Evolutionary conservation across 2,329 filamentous ascomycete species (phyloP).

Genomic region (Sporothrix luriei): DNA sequence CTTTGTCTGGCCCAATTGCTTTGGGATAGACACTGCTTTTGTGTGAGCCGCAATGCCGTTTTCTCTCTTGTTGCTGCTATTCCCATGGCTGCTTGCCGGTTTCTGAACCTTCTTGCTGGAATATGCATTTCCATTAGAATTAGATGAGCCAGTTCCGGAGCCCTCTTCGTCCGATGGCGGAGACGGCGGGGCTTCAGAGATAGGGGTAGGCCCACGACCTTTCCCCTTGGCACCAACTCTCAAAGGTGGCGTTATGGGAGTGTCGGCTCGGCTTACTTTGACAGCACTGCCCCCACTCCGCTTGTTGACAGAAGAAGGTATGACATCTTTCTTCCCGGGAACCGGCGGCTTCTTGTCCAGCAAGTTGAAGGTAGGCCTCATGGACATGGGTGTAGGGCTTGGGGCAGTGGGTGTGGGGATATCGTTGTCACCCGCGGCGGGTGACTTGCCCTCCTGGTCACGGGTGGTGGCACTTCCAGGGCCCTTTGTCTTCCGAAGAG

Average conservation of each 20-base stretch:
- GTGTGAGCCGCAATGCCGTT: not conserved
- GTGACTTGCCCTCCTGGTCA: not conserved
- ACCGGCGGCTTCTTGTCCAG: slow-evolving; percentile 36
- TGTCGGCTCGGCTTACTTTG: not conserved
- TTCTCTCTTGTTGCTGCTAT: not conserved
- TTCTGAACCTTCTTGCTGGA: not conserved
- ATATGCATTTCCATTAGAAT: too few relatives aligned
- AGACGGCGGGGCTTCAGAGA: slow-evolving; percentile 22
- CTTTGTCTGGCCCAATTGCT: not conserved
- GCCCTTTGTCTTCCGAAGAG: not conserved
- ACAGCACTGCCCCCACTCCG: slow-evolving; percentile 4
- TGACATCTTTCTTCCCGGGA: slow-evolving; percentile 15
- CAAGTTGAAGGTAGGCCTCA: slow-evolving; percentile 40
- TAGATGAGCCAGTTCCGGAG: not conserved
- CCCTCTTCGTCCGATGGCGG: not conserved
- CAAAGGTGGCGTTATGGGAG: slow-evolving; percentile 2
- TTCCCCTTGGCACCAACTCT: not conserved
- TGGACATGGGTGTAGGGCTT: slow-evolving; percentile 41
- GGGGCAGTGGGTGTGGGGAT: slow-evolving; percentile 44
- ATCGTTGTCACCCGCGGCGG: not conserved
- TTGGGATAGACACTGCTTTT: not conserved
- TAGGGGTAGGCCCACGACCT: not conserved
- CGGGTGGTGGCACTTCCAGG: not conserved
- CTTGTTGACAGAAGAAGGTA: slow-evolving; percentile 21
- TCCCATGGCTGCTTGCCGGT: not conserved